Base-by-base conservation (phyloP, 352 stramenopile species). In the Phytophthora pseudosyringae region DNA sequence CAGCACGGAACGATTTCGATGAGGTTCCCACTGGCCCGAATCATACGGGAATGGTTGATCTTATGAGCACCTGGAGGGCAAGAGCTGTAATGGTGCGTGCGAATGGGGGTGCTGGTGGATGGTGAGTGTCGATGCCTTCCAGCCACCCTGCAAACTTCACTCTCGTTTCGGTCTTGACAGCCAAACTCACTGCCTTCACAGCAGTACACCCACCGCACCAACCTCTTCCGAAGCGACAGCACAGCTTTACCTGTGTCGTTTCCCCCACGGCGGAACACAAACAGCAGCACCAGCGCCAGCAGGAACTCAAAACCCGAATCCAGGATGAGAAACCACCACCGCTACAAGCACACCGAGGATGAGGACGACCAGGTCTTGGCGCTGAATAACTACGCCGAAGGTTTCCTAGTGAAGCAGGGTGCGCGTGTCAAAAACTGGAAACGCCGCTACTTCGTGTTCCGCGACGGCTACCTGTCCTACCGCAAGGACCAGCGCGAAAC, bases 371-470 rank as follows among this genome's bases (percentile, higher is more conserved):
- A 69, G 9, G 80, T 91, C 5, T 49, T 88, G 38, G 67, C 79
- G 11, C 78, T 89, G 16, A 75, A 88, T 48, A 81, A 80, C 58
- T 86, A 89, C 65, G 80, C 80, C 25, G 82, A 90, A 58, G 85
- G 85, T 48, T 91, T 80, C 57, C 68, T 93, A 29, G 32, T 73
- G 5, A 93, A 93, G 63, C 78, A 87, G 26, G 81, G 84, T 16
- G 77, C 78, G 15, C 81, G 75, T 61, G 63, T 93, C 59, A 90
- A 90, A 70, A 93, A 73, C 44, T 93, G 84, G 84, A 86, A 89
- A 38, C 82, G 77, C 32, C 82, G 85, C 44, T 93, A 89, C 68
- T 93, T 93, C 56, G 80, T 91, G 26, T 89, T 93, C 66, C 81
- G 84, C 40, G 71, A 90, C 40, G 82, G 82, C 38, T 80, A 61